Percentiles rank a stretch among this genome's conserved stretches.
Conservation (phyloP, 176 grass and related monocot genomes). For the Avena sativa region DNA sequence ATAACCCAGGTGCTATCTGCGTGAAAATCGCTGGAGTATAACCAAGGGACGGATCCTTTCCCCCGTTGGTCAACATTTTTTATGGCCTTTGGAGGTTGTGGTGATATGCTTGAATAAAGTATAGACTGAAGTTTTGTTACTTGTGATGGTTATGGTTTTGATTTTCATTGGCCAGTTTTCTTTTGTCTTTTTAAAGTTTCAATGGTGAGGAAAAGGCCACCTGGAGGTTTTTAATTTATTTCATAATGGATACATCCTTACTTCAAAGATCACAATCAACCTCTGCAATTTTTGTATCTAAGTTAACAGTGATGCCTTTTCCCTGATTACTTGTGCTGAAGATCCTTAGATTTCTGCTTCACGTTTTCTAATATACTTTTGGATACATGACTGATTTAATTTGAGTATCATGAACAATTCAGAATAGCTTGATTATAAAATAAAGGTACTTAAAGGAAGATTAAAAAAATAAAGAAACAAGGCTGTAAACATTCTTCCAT, state of each 20-base stretch:
- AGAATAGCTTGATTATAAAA: not conserved
- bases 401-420: not conserved
- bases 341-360: not conserved
- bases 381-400: not conserved
- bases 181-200: not conserved
- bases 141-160: not conserved
- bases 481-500: not conserved
- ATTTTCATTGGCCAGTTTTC: not conserved
- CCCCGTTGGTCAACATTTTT: no score
- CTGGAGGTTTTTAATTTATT: not conserved
- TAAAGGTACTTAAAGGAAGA: not conserved
- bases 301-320: not conserved
- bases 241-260: not conserved
- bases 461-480: not conserved
- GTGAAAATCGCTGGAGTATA: no score
- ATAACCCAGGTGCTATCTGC: no score
- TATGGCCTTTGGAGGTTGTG: not conserved
- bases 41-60: no score
- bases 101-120: not conserved
- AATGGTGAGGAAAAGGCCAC: not conserved
- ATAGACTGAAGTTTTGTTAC: not conserved
- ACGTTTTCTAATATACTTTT: not conserved
- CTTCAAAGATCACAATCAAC: not conserved
- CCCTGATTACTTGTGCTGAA: constrained; percentile 12
- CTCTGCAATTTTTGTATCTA: not conserved